phyloP scores from a whole-genome alignment of 257 asterid species.

The Solanum gracilifrons region DNA sequence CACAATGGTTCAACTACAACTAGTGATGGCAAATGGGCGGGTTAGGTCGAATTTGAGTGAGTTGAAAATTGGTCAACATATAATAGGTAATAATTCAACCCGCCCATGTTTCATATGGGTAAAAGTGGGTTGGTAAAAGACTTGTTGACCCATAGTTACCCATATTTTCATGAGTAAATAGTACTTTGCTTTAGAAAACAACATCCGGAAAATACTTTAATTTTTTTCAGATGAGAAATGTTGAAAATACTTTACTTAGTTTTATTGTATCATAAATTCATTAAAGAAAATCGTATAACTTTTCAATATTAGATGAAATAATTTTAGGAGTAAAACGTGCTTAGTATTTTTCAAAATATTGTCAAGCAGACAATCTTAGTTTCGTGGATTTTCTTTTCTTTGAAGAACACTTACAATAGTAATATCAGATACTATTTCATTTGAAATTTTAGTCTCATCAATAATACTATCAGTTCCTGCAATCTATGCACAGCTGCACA shows the following conservation, averaged over 20 bases:
- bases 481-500: background rate
- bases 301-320: background rate
- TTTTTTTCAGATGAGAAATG: background rate
- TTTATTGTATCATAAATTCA: background rate
- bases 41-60: background rate
- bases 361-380: background rate
- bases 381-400: background rate
- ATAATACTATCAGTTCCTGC: background rate
- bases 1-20: background rate
- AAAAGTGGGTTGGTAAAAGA: background rate
- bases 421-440: background rate
- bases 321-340: background rate
- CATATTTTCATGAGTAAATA: background rate
- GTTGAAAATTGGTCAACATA: background rate
- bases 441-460: background rate
- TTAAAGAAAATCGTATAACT: background rate
- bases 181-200: background rate
- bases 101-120: background rate
- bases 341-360: background rate
- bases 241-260: background rate
- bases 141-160: background rate
- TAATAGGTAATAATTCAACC: background rate
- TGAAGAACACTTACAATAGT: background rate
- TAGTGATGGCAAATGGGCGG: background rate
- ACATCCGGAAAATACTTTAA: background rate